Conservation (phyloP, 2,329 filamentous ascomycete genomes). For the Fusarium sp. region DNA sequence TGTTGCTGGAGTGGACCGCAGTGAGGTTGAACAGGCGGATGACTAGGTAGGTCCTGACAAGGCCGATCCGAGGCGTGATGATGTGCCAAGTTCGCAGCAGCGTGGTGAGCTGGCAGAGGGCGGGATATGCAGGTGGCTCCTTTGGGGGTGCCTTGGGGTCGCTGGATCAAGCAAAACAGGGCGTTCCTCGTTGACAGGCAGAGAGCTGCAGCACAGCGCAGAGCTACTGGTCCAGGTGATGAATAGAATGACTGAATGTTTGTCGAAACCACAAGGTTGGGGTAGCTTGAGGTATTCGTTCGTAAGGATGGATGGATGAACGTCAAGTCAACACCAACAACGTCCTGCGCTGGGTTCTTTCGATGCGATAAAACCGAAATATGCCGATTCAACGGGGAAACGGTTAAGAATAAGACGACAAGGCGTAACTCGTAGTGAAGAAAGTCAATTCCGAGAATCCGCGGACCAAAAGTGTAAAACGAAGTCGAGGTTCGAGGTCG, state of each 20-base stretch:
- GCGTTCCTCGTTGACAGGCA: constrained; percentile 39
- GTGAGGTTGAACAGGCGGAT: constrained; percentile 31
- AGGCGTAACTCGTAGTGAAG: constrained; percentile 17
- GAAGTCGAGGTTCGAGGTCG: constrained; percentile 32
- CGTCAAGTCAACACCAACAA: constrained; percentile 33
- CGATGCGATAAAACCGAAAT: constrained; percentile 18
- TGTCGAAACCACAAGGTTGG: constrained; percentile 30
- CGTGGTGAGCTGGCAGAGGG: constrained; percentile 49
- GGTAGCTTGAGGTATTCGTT: constrained; percentile 21
- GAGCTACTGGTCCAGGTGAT: constrained; percentile 36
- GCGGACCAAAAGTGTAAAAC: constrained; percentile 5
- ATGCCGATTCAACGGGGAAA: not conserved
- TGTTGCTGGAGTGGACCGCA: constrained; percentile 40
- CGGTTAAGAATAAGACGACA: constrained; percentile 1
- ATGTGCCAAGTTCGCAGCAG: constrained; percentile 47
- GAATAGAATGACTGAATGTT: constrained; percentile 20
- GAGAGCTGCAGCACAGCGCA: constrained; percentile 45
- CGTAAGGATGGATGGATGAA: not conserved
- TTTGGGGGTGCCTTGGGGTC: constrained; percentile 46
- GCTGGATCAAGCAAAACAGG: constrained; percentile 42
- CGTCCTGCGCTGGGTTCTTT: constrained; percentile 36
- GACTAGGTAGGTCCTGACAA: constrained; percentile 40
- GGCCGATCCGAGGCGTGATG: constrained; percentile 46
- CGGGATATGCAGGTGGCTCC: constrained; percentile 52
- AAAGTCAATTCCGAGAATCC: constrained; percentile 16